Evolutionary conservation across 2,329 filamentous ascomycete genomes (phyloP), one percentile per base, ranked within the genome.

Genomic region (Trichoderma simmonsii): DNA sequence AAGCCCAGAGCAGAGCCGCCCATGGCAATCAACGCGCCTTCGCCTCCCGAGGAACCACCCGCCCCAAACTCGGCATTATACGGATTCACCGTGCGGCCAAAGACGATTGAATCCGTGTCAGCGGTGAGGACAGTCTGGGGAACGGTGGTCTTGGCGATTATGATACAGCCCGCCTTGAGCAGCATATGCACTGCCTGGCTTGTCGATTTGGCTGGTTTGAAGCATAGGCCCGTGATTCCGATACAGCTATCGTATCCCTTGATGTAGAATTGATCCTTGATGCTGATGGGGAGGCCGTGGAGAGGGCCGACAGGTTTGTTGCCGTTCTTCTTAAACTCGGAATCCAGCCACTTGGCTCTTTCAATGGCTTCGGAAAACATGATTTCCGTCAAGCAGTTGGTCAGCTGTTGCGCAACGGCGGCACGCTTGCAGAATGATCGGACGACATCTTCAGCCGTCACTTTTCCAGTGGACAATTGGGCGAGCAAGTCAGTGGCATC

Each of bases 1-100:
- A 90, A 80, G 9, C 90, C 80, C 4, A 85, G 39, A 2, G 82
- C 73, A 28, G 81, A 83, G 24, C 84, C 84, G 3, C 82, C 77
- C 51, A 84, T 77, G 2, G 81, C 82, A 2, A 85, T 56, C 1
- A 85, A 74, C 1, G 84, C 82, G 1, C 77, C 80, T 67, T 84
- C 83, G 1, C 91, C 91, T 11, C 91, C 59, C 3, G 63, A 66
- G 14, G 48, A 66, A 14, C 48, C 48, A 0, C 30, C 63, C 7
- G 63, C 30, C n/a, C 43, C 21, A 36, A 56, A 39, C 21, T 66
- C 48, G 21, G 48, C 63, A 7, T 56, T 34, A 6, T 66, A 3
- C 3, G 48, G 63, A 39, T 66, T 66, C 1, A 56, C 21, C 2
- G 63, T 66, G 18, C 87, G 85, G 1, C 48, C 63, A 12, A 56